Percentiles rank a stretch among this genome's conserved stretches.
These are phyloP conservation scores for Taiwanofungus camphoratus DNA, from an alignment of 1,284 basidiomycete genomes.

Conservation along the genomic window DNA sequence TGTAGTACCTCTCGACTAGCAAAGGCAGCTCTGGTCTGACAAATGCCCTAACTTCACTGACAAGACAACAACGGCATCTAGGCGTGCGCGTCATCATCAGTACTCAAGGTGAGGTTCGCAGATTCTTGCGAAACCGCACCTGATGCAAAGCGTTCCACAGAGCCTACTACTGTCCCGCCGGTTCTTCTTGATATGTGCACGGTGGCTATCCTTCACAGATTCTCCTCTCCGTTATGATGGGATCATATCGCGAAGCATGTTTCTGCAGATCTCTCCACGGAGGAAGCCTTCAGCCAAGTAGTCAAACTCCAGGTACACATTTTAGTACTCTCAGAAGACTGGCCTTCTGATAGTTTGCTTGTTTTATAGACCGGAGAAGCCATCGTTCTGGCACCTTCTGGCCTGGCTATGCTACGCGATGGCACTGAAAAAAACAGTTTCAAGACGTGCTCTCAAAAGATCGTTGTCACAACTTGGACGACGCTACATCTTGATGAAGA, in stretches of 20 bases:
- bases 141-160: slow-evolving; percentile 26
- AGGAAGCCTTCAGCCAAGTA: slow-evolving; percentile 52
- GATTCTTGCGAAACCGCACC: background rate
- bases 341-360: background rate
- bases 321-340: background rate
- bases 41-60: slow-evolving; percentile 25
- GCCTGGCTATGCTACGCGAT: slow-evolving; percentile 34
- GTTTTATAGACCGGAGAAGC: slow-evolving; percentile 51
- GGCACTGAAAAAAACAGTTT: background rate
- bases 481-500: slow-evolving; percentile 51
- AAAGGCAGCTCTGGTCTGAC: slow-evolving; percentile 22
- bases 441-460: no score
- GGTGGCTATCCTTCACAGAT: slow-evolving; percentile 53
- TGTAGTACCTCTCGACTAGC: slow-evolving; percentile 22
- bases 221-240: slow-evolving; percentile 64
- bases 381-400: slow-evolving; percentile 57
- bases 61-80: slow-evolving; percentile 30
- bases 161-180: slow-evolving; percentile 59
- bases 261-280: slow-evolving; percentile 46
- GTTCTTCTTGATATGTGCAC: slow-evolving; percentile 58
- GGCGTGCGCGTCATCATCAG: slow-evolving; percentile 28
- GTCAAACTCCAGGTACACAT: slow-evolving; percentile 51
- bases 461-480: slow-evolving; percentile 41
- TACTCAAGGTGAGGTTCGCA: slow-evolving; percentile 21
- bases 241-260: slow-evolving; percentile 54